phyloP scores from a whole-genome alignment of 1,284 basidiomycete genomes.

The Marasmius fiardii region DNA sequence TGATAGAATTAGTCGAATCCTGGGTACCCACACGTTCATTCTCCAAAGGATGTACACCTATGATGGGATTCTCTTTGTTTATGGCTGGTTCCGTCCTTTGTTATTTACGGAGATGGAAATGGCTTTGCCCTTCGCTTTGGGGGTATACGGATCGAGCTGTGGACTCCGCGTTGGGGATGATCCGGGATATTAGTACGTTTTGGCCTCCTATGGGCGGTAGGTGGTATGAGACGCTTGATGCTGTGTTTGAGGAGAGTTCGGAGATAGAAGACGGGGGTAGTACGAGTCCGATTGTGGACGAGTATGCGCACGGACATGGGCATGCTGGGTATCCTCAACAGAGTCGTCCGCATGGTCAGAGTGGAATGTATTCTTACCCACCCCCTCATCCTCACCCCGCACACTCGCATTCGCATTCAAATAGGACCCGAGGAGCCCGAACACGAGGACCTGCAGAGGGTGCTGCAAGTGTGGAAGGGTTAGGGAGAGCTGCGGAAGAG shows the following conservation, averaged over 20 bases:
- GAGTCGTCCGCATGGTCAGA: too few relatives aligned
- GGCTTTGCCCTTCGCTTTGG: conserved; percentile 15
- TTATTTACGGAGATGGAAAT: conserved; percentile 15
- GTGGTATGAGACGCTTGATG: conserved; percentile 12
- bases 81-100: conserved; percentile 16
- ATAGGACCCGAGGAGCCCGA: too few relatives aligned
- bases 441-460: too few relatives aligned
- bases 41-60: conserved; percentile 15
- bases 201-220: conserved; percentile 15
- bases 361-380: too few relatives aligned
- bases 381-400: too few relatives aligned
- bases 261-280: too few relatives aligned
- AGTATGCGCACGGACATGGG: too few relatives aligned
- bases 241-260: conserved; percentile 2
- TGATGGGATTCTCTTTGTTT: conserved; percentile 17
- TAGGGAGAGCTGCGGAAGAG: conserved; percentile 15
- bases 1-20: conserved; percentile 15
- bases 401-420: too few relatives aligned
- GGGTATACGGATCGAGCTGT: conserved; percentile 10
- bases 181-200: conserved; percentile 12
- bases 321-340: too few relatives aligned
- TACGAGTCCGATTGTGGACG: too few relatives aligned
- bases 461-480: conserved; percentile 14
- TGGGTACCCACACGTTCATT: conserved; percentile 17
- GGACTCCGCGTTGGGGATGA: conserved; percentile 11